These are phyloP conservation scores for Phaeosphaeriaceae sp. DNA, from an alignment of 2,329 filamentous ascomycete species.

Conservation along the genomic window DNA sequence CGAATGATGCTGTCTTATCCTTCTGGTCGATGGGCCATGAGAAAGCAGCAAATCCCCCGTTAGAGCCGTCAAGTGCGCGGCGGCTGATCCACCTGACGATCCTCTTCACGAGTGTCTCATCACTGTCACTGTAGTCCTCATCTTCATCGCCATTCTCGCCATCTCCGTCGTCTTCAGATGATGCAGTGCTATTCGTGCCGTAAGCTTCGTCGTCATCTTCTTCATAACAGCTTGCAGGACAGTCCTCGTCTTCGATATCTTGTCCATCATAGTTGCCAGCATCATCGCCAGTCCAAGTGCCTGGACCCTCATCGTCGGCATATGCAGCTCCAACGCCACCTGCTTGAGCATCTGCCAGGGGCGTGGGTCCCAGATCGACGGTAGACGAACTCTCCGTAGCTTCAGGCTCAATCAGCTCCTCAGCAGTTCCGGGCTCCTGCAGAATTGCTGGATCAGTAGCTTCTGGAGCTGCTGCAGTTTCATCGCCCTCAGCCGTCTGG, in stretches of 20 bases:
- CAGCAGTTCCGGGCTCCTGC: background rate
- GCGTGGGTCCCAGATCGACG: background rate
- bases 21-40: conserved; percentile 9
- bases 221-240: background rate
- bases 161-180: background rate
- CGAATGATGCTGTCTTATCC: background rate
- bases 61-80: background rate
- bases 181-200: background rate
- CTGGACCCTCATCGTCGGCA: background rate
- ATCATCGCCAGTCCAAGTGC: conserved; percentile 2
- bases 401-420: background rate
- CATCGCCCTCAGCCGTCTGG: background rate
- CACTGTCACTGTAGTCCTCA: conserved; percentile 1
- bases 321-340: background rate
- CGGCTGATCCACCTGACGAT: background rate
- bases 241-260: conserved; percentile 3
- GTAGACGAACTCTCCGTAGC: background rate
- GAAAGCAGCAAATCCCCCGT: conserved; percentile 15
- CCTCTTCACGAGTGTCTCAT: background rate
- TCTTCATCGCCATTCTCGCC: background rate
- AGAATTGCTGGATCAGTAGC: background rate
- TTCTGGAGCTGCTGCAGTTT: background rate
- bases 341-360: background rate
- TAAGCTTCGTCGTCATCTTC: background rate
- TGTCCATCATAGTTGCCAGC: conserved; percentile 6